Evolutionary conservation across 148 eudicot genomes (phyloP), one percentile per base, ranked within the genome.

Genomic region (Salicornia ramosissima): DNA sequence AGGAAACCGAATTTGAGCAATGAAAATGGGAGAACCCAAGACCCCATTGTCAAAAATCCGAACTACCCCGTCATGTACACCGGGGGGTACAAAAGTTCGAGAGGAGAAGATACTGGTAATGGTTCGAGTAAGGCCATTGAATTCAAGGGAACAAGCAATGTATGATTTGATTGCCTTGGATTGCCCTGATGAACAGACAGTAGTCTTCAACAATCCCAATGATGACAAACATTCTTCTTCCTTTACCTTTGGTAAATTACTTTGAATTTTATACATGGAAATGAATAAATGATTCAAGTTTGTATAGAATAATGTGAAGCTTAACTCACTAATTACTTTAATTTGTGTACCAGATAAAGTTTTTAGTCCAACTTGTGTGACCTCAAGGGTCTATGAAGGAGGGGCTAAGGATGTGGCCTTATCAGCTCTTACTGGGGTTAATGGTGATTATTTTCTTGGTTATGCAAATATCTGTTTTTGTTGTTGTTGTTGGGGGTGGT

Each of bases 81-180:
- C 97, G 0, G 87, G 88, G 34, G 93, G 82, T 10, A 72, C 80
- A 12, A 95, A 75, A 75, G 80, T 74, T 40, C 84, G 74, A 0
- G 97, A 89, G 73, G 99, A 95, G 76, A 95, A 95, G 73, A 95
- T 95, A 65, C 77, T 86, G 5, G 99, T 95, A 15, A 95, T 97
- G 6, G 91, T 95, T 70, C 84, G 99, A 59, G 80, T 95, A 18
- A 82, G 99, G 83, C 99, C 99, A 18, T 70, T 95, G 65, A 91
- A 81, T 72, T 65, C 96, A 5, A 89, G 84, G 83, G 99, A 95
- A 55, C 78, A 81, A 73, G 88, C 99, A 5, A 79, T 79, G 63
- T 95, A 89, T 76, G 99, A 95, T 82, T 88, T 95, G 66, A 79
- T 95, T 70, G 91, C 99, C 22, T 91, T 96, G 96, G 99, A 95